Base-by-base conservation (phyloP, 768 basidiomycete genomes). In the Boletellus sp. region DNA sequence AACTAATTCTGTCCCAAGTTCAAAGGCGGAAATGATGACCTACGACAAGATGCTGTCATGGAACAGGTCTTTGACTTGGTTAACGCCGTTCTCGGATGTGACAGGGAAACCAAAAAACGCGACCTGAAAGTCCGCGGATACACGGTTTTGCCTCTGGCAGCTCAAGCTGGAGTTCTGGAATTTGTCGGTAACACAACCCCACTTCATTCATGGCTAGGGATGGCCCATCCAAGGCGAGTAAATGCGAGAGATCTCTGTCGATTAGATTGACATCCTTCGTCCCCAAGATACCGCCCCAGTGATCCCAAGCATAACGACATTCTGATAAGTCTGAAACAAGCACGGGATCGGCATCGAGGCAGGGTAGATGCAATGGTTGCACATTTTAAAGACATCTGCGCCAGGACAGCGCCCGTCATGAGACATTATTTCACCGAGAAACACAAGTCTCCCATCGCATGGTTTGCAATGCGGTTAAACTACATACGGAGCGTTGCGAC, bases 31-130 rank as follows among this genome's bases (percentile, higher is more conserved):
- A 76, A 81, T 10, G 96, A 99, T 58, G 96, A 99, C 60, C 66
- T 96, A 40, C 84, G 96, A 35, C 96, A 99, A 68, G 96, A 99
- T 63, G 94, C 94, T 1, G 93, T 98, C 45, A 97, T 99, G 94
- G 92, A 97, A 61, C 96, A 99, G 68, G 92, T 96, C 2, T 99
- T 99, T 61, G 81, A 82, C 17, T 76, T 98, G 17, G 87, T 94
- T 48, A 97, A 98, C 55, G 69, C 78, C 9, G 78, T 97, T 2
- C 77, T 99, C 15, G 61, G 61, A 2, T 74, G 74, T 16, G 93
- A 99, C 65, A 75, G 83, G 28, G 83, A 89, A 58, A 93, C 94
- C 0, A 75, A 78, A 45, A 77, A 79, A 45, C 83, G 96, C 10
- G 71, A 80, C 35, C 74, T 99, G 20, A 72, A 74, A 36, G 82